Conservation (phyloP, 305 asterid species). For the Fraxinus xanthoxyloides region DNA sequence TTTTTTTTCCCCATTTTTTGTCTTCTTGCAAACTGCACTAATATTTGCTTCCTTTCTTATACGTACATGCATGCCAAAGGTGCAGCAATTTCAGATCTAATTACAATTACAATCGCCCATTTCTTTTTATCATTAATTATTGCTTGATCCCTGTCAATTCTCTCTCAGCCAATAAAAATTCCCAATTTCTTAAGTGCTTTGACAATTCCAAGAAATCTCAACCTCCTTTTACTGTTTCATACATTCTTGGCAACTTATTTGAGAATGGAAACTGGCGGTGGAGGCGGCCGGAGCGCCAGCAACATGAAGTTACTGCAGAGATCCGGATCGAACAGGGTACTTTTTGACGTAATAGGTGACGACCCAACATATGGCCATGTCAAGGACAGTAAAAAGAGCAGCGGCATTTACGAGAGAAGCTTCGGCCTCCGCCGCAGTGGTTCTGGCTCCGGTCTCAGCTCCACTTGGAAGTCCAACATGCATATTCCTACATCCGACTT, state of each 20-base stretch:
- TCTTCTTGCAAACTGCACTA: background rate
- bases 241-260: background rate
- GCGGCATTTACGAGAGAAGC: conserved; percentile 36
- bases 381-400: conserved; percentile 3
- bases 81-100: background rate
- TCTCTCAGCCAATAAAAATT: background rate
- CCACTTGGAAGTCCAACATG: conserved; percentile 19
- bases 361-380: conserved; percentile 4
- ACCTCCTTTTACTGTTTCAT: no score
- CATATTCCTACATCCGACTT: conserved; percentile 20
- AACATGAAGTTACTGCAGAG: conserved; percentile 14
- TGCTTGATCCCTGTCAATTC: background rate
- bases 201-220: background rate
- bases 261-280: conserved; percentile 21
- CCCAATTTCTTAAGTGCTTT: background rate
- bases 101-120: background rate
- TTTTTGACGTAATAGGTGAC: conserved; percentile 31
- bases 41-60: background rate
- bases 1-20: background rate
- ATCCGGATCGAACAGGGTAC: conserved; percentile 28
- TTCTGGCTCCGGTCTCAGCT: background rate
- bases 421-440: conserved; percentile 28
- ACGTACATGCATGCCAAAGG: background rate
- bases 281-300: background rate
- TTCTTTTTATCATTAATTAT: no score